Base-by-base conservation (phyloP, 257 asterid genomes). In the Eustoma russellianum region DNA sequence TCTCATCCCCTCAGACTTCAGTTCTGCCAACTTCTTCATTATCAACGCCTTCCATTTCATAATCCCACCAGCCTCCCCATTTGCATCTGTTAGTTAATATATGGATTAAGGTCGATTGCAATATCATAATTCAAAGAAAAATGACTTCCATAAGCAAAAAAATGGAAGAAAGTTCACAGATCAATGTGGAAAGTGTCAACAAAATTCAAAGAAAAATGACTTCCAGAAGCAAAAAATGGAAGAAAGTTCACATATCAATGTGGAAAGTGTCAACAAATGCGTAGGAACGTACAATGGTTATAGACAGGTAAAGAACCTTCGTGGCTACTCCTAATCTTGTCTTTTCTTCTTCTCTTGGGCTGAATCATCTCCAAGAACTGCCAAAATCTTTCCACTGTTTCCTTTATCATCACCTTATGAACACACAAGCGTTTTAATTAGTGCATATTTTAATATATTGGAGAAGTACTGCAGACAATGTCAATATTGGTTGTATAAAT, bases 21-120 rank as follows among this genome's bases (percentile, higher is more conserved):
- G 74, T 78, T 75, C 72, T 76, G 0, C 97, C 97, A 3, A 90
- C 91, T 71, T 79, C 90, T 73, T 90, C 96, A 49, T 76, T 76
- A 68, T 83, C 97, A 16, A 90, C 81, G 33, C 96, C 97, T 79
- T 79, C 96, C 95, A 78, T 90, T 28, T 75, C 62, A 63, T 68
- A 77, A 50, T 77, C 88, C 97, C 97, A 86, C 94, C 86, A 86
- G 49, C 96, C 96, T 47, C 79, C 76, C 97, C 96, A 64, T 82
- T 83, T 59, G 81, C 80, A 74, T 86, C 97, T 89, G 78, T 68
- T 50, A 64, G 30, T 16, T 50, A 33, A 50, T 16, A 49, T 7
- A 33, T n/a, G 3, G 52, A 13, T 7, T 18, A 7, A 18, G 6
- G 3, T 24, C 30, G 2, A 24, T 24, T 1, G 30, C 2, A 24